Base-by-base conservation (phyloP, 805 yeast genomes). In the Metschnikowia arizonensis region DNA sequence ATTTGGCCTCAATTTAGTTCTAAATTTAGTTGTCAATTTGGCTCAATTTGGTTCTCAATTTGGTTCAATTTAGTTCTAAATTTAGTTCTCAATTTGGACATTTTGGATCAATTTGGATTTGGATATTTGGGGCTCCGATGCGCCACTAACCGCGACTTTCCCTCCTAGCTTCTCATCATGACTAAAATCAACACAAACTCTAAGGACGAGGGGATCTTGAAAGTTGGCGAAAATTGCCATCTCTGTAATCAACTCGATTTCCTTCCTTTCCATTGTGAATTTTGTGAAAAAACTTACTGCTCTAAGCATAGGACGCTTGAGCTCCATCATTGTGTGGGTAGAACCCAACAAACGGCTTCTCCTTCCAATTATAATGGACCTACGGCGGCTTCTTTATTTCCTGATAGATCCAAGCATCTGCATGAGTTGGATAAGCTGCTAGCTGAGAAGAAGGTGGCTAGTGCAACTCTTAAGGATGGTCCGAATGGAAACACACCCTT, bases 191-290 rank as follows among this genome's bases (percentile, higher is more conserved):
- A 50, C 35, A 43, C 50, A 31, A 58, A 55, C 54, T 25, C 44
- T 41, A 49, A 58, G 33, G 60, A 61, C 41, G 63, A 62, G 42
- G 69, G 72, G 6, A 60, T 80, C 50, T 63, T 81, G 60, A 76
- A 81, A 39, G 72, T 81, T 5, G 86, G 86, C n/a, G 61, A 72
- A 46, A 78, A 79, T 54, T 81, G 86, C 58, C 54, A 59, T 23
- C 62, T 70, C 14, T 81, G 86, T 57, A 64, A 72, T 37, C 68
- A 66, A 49, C 62, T 79, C 5, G 86, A 81, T 57, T 81, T 81
- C 50, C 62, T 81, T 24, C 86, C 86, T 14, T 81, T 72, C 56
- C 60, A 60, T 14, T 81, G 86, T 57, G 74, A 73, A 34, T 69
- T 66, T 42, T 77, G 82, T 55, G 56, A 68, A 9, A 52, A 57